These are phyloP conservation scores for Aspergillus aculeatinus DNA, from an alignment of 2,329 filamentous ascomycete genomes.

Conservation along the genomic window DNA sequence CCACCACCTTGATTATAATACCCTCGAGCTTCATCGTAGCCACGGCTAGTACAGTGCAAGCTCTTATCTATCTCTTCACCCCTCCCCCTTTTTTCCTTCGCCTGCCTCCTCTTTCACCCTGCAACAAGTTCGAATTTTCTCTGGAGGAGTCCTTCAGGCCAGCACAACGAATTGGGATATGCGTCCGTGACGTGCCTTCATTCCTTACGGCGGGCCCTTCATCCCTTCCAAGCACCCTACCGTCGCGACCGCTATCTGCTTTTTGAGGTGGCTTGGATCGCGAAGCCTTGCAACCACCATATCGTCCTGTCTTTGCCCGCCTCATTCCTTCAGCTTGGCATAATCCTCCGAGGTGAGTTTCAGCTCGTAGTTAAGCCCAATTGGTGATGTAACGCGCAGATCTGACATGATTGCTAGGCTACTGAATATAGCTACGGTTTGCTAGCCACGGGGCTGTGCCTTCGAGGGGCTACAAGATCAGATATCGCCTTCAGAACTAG, in stretches of 20 bases:
- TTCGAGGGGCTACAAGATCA: not conserved
- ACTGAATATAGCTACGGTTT: constrained; percentile 3
- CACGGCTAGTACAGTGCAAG: not conserved
- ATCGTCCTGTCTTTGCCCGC: constrained; percentile 15
- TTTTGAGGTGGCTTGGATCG: constrained; percentile 7
- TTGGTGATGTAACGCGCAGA: constrained; percentile 12
- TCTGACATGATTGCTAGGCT: constrained; percentile 20
- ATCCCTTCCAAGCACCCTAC: constrained; percentile 20
- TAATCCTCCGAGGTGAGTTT: constrained; percentile 17
- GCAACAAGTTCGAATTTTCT: constrained; percentile 1
- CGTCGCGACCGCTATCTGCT: constrained; percentile 9
- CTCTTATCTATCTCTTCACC: constrained; percentile 2
- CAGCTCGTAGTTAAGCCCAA: not conserved
- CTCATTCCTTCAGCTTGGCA: constrained; percentile 10
- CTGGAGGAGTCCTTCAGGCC: constrained; percentile 1
- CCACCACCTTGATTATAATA: not conserved
- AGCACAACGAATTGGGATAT: constrained; percentile 20
- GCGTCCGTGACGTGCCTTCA: constrained; percentile 28
- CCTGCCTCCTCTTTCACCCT: constrained; percentile 7
- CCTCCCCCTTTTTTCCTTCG: not conserved
- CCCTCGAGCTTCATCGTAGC: not conserved
- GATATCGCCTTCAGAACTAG: not conserved
- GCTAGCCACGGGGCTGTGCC: not conserved
- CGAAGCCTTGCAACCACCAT: constrained; percentile 8
- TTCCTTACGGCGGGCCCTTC: constrained; percentile 27